A percentile compares a stretch with the other conserved stretches of the same genome.
Evolutionary conservation across 306 rosid genomes (phyloP).

Genomic region (Vigna angularis): DNA sequence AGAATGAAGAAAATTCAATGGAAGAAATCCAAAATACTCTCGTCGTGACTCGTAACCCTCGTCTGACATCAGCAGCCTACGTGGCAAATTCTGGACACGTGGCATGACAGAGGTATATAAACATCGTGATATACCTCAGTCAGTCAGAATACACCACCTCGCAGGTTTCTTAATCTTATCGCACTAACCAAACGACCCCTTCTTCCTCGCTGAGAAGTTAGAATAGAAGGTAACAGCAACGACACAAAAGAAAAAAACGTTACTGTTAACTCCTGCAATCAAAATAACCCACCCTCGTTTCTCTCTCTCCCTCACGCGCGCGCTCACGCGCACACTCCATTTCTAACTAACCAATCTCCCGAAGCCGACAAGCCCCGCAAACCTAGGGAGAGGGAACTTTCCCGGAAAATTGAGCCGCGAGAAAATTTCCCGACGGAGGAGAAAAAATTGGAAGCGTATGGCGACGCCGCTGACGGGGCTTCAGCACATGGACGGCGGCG

Average conservation of each 20-base stretch:
- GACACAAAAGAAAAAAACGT: background rate
- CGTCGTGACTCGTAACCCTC: background rate
- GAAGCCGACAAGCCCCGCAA: background rate
- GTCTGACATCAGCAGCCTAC: slow-evolving; percentile 51
- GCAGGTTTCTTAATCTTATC: slow-evolving; percentile 49
- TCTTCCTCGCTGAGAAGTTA: slow-evolving; percentile 41
- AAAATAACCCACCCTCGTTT: background rate
- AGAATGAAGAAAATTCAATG: background rate
- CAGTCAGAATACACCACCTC: slow-evolving; percentile 24
- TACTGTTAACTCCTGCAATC: slow-evolving; percentile 31
- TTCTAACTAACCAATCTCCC: slow-evolving; percentile 9
- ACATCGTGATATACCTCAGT: slow-evolving; percentile 7
- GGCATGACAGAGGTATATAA: slow-evolving; percentile 46
- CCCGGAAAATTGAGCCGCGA: slow-evolving; percentile 39
- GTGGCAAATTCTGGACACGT: slow-evolving; percentile 58
- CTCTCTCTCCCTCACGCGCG: background rate
- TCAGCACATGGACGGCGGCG: slow-evolving; percentile 67
- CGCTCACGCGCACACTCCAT: background rate
- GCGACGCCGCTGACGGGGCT: slow-evolving; percentile 81
- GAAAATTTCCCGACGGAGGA: slow-evolving; percentile 34
- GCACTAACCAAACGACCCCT: slow-evolving; percentile 37
- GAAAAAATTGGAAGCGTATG: slow-evolving; percentile 46
- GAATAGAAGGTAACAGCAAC: slow-evolving; percentile 14
- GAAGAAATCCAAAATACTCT: background rate
- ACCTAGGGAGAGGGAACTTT: slow-evolving; percentile 43